Evolutionary conservation across 331 rosid genomes (phyloP), one percentile per base, ranked within the genome.

Genomic region (Malus hybrid): DNA sequence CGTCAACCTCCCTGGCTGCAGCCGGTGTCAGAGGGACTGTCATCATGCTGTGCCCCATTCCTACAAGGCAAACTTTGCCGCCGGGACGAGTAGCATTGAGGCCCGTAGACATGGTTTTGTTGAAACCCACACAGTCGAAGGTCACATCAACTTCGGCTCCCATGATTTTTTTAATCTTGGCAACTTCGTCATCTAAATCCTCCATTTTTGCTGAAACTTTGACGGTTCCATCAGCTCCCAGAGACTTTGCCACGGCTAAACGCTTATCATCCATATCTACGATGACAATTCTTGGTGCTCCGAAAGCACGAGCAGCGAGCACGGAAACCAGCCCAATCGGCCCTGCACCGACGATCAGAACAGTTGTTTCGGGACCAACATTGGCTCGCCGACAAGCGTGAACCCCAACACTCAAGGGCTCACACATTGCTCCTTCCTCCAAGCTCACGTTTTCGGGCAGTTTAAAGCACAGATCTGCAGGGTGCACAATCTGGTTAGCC

Each of bases 391-490:
- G 82, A 79, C 98, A 90, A 56, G 97, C 96, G 83, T 93, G 98
- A 76, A 93, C 88, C 26, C 97, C 96, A 13, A 93, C 97, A 65
- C 97, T 91, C 12, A 89, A 74, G 32, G 97, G 97, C 76, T 93
- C 98, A 20, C 98, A 93, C 98, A 93, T 91, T 60, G 97, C 97
- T n/a, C 97, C 98, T 74, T 89, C 98, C 77, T 93, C 98, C 81
- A 91, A 82, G 81, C 97, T 93, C 76, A 88, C 92, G 58, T 88
- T 91, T 24, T 91, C 92, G 1, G 97, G 98, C 33, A 93, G 78
- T 78, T 93, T 91, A 50, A 86, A 91, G 67, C 97, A 89, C 3
- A 93, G 84, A 56, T 93, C 88, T 34, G 96, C 95, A 3, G 96
- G 98, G 79, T 93, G 98, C 84, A 90, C 98, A 71, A 93, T 81